A percentile compares a stretch with the other conserved stretches of the same genome.
These are phyloP conservation scores for Lanmaoa pseudosensibilis DNA, from an alignment of 768 basidiomycete genomes.

Conservation along the genomic window DNA sequence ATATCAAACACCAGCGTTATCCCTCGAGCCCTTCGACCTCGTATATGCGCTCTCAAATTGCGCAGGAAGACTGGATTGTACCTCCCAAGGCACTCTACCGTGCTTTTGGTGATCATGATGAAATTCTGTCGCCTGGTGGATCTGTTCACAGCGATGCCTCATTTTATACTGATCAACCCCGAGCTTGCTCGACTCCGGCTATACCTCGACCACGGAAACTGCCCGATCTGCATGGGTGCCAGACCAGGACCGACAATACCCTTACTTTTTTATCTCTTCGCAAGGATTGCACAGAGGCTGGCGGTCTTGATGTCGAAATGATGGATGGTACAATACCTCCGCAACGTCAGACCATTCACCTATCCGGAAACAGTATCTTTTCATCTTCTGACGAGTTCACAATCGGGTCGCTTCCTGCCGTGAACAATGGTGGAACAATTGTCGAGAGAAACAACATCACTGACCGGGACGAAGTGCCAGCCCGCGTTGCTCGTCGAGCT, in stretches of 20 bases:
- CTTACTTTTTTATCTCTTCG: not conserved
- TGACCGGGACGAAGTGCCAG: not conserved
- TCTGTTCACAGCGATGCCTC: conserved; percentile 6
- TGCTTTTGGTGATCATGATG: not conserved
- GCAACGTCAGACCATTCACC: conserved; percentile 15
- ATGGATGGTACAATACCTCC: conserved; percentile 7
- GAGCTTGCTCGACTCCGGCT: conserved; percentile 29
- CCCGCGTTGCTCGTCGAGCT: not conserved
- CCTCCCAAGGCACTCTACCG: conserved; percentile 11
- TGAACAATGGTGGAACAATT: no score
- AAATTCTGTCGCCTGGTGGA: not conserved
- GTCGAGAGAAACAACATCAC: no score
- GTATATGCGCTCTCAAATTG: conserved; percentile 28
- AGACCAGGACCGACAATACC: not conserved
- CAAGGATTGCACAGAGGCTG: not conserved
- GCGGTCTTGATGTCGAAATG: conserved; percentile 22
- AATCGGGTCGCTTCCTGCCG: conserved; percentile 6
- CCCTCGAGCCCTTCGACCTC: conserved; percentile 24
- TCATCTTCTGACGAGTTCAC: conserved; percentile 32
- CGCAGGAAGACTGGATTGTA: conserved; percentile 14
- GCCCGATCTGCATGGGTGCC: not conserved
- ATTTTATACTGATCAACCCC: conserved; percentile 25
- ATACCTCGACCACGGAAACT: conserved; percentile 1
- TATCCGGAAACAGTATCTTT: conserved; percentile 31
- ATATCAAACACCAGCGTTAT: conserved; percentile 18